These are phyloP conservation scores for Aspergillus bertholletiae DNA, from an alignment of 495 filamentous ascomycete genomes.

Conservation along the genomic window DNA sequence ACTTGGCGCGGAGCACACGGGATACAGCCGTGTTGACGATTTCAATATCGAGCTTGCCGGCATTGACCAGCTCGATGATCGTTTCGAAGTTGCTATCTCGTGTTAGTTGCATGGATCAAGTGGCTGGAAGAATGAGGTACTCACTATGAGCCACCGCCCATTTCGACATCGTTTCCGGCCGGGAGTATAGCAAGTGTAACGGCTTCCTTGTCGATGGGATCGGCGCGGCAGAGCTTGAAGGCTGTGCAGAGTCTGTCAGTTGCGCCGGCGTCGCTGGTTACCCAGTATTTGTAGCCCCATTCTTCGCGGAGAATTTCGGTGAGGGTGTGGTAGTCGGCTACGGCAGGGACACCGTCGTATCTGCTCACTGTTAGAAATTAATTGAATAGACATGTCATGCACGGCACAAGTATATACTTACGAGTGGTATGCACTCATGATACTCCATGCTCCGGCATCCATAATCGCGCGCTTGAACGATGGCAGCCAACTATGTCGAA, in stretches of 20 bases:
- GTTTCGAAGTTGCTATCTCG: conserved; percentile 52
- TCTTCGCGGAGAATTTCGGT: conserved; percentile 64
- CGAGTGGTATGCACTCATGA: conserved; percentile 68
- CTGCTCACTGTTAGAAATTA: conserved; percentile 14
- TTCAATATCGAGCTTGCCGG: conserved; percentile 51
- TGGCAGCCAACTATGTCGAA: conserved; percentile 49
- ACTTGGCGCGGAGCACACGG: conserved; percentile 59
- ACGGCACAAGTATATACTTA: conserved; percentile 18
- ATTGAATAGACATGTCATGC: no score
- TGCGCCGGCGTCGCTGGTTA: conserved; percentile 59
- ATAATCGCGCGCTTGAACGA: conserved; percentile 65
- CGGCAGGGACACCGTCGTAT: conserved; percentile 61
- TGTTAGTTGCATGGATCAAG: conserved; percentile 2
- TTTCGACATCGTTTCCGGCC: conserved; percentile 71
- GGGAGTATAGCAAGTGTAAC: conserved; percentile 54
- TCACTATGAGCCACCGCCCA: conserved; percentile 67
- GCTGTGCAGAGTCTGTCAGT: conserved; percentile 61
- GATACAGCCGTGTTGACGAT: conserved; percentile 63
- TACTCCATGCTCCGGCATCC: conserved; percentile 59
- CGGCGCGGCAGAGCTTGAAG: conserved; percentile 56
- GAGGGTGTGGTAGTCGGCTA: conserved; percentile 57
- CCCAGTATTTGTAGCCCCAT: conserved; percentile 66
- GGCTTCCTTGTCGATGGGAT: conserved; percentile 57
- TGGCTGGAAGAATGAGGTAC: background rate
- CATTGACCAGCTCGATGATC: conserved; percentile 59